phyloP scores from a whole-genome alignment of 257 asterid species.

The Solanum chaucha region DNA sequence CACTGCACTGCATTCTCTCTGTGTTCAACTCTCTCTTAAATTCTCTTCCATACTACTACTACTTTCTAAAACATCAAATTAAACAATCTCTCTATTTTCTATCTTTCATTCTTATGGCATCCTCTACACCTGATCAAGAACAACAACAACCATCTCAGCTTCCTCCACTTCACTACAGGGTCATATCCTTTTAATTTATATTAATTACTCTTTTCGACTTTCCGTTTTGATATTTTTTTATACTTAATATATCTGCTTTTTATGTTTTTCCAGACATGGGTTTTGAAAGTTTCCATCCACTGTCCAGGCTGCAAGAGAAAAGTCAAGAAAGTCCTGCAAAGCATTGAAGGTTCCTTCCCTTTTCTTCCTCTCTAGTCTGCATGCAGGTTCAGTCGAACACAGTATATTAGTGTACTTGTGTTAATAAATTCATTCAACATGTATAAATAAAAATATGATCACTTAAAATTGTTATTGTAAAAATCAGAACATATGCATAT shows the following conservation, averaged over 20 bases:
- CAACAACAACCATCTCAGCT: conserved; percentile 16
- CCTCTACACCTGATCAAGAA: conserved; percentile 30
- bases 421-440: no score
- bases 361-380: neutral
- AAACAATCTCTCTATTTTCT: neutral
- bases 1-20: neutral
- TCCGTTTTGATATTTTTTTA: no score
- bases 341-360: conserved; percentile 48
- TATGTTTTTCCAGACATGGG: conserved; percentile 45
- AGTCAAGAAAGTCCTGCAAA: conserved; percentile 67
- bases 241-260: neutral
- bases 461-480: no score
- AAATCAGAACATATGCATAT: no score
- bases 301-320: conserved; percentile 80
- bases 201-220: neutral
- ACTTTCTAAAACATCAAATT: neutral
- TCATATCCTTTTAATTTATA: conserved; percentile 14
- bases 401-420: no score
- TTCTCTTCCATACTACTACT: neutral
- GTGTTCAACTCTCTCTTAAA: neutral
- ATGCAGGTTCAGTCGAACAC: neutral
- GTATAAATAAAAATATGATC: no score
- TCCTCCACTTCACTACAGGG: conserved; percentile 55
- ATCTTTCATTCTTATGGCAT: conserved; percentile 27
- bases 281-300: conserved; percentile 76